Percentiles rank a stretch among this genome's conserved stretches.
These are phyloP conservation scores for Ambrosiella xylebori DNA, from an alignment of 2,329 filamentous ascomycete genomes.

Conservation along the genomic window DNA sequence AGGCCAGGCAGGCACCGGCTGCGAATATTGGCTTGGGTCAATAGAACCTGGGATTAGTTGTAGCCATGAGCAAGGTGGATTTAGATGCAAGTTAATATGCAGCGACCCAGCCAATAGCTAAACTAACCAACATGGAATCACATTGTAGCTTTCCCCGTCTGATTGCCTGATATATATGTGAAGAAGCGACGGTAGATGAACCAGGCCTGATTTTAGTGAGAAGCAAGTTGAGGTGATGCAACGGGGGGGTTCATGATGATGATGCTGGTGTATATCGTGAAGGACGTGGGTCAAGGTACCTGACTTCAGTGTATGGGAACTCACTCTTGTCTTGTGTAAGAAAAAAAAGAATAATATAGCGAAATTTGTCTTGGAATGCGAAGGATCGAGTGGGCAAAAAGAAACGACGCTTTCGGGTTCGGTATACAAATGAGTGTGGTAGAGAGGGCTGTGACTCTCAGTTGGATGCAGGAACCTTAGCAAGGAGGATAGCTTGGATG, in stretches of 20 bases:
- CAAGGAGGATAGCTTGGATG: slow-evolving; percentile 9
- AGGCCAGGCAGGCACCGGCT: too few relatives aligned
- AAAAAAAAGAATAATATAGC: background rate
- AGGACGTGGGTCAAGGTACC: background rate
- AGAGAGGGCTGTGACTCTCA: slow-evolving; percentile 12
- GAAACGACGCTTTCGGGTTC: slow-evolving; percentile 1
- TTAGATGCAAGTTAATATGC: too few relatives aligned
- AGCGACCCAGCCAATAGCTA: too few relatives aligned
- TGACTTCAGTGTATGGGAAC: background rate
- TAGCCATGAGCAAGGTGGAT: too few relatives aligned
- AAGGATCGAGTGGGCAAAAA: background rate
- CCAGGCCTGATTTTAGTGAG: too few relatives aligned
- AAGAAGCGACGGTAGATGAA: too few relatives aligned
- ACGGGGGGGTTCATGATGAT: background rate
- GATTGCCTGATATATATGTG: too few relatives aligned
- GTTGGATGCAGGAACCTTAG: slow-evolving; percentile 10
- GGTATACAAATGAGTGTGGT: slow-evolving; percentile 11
- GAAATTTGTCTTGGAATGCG: background rate
- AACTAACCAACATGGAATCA: too few relatives aligned
- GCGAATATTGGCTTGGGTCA: too few relatives aligned
- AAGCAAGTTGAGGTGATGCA: background rate
- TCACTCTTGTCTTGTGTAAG: slow-evolving; percentile 4
- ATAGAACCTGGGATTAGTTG: too few relatives aligned
- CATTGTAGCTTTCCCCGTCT: too few relatives aligned
- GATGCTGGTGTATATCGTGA: background rate